These are phyloP conservation scores for Chlorophyllum brunneum DNA, from an alignment of 768 basidiomycete genomes.

Conservation along the genomic window DNA sequence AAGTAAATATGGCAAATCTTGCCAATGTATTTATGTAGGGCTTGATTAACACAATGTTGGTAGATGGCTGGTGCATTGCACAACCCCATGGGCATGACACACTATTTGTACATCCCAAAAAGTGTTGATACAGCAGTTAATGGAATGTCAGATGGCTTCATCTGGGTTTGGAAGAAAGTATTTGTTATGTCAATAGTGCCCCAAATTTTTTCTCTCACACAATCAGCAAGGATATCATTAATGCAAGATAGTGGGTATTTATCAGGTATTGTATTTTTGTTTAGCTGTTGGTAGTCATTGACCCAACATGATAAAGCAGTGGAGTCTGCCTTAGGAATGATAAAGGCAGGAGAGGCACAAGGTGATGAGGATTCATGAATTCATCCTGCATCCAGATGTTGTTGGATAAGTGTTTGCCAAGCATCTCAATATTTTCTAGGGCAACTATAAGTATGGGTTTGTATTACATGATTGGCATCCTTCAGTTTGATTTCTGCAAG, in stretches of 20 bases:
- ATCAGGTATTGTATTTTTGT: constrained; percentile 26
- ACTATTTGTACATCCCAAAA: constrained; percentile 36
- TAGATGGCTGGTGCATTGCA: constrained; percentile 25
- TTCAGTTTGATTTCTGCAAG: constrained; percentile 22
- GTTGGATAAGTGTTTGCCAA: constrained; percentile 25
- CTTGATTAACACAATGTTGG: constrained; percentile 21
- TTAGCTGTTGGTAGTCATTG: constrained; percentile 29
- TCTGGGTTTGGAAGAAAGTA: constrained; percentile 21
- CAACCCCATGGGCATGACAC: constrained; percentile 33
- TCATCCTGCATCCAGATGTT: constrained; percentile 27
- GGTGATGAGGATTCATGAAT: constrained; percentile 24
- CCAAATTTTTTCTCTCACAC: constrained; percentile 29
- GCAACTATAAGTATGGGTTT: constrained; percentile 8
- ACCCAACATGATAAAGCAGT: constrained; percentile 30
- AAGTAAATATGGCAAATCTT: constrained; percentile 23
- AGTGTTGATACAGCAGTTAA: constrained; percentile 35
- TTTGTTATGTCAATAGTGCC: constrained; percentile 23
- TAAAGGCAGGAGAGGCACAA: constrained; percentile 30
- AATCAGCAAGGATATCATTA: constrained; percentile 30
- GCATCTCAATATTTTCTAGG: constrained; percentile 22
- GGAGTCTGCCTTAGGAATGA: constrained; percentile 31
- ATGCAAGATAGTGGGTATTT: constrained; percentile 25
- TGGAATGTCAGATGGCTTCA: constrained; percentile 21
- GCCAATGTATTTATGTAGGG: constrained; percentile 22
- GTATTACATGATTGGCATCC: constrained; percentile 23